Evolutionary conservation across 306 rosid genomes (phyloP), one percentile per base, ranked within the genome.

Genomic region (Styphnolobium japonicum): DNA sequence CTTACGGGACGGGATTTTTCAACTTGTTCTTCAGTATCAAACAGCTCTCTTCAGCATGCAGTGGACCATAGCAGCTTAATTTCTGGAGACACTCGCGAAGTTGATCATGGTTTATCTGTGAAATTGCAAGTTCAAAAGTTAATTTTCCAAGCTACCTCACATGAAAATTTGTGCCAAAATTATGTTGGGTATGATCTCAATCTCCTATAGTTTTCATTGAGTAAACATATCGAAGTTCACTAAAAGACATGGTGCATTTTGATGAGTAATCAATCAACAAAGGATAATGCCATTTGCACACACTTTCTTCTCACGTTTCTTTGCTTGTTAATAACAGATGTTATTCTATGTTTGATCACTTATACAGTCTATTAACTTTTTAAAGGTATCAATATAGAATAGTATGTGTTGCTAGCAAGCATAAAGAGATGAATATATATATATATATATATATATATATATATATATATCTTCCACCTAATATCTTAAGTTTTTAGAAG

Each of bases 1-100:
- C 97, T 95, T 67, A 95, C 99, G 16, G 99, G 99, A n/a, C 89
- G 98, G 60, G 99, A 95, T 77, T 95, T 95, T 83, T 89, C 97
- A 14, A 75, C 93, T 60, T 74, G 82, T 80, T 87, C 98, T 39
- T 83, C 97, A 4, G 81, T 79, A 36, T 55, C 94, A 27, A 71
- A 88, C 63, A 83, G 85, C 62, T 85, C 97, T 65, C 79, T 73
- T 64, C 99, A 85, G 56, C 89, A 86, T 73, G 81, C 85, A 11
- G 82, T 89, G 21, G 98, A 95, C 75, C 96, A 86, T 75, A 90
- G 89, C 77, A 83, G 79, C 77, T 83, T 92, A 81, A 85, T 87
- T 76, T 72, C 92, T 67, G 99, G 98, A 56, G 99, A 95, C 64
- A 71, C 88, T 71, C 91, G 94, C 9, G 99, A 95, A 84, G 91